These are phyloP conservation scores for Talaromyces nanjingensis DNA, from an alignment of 495 filamentous ascomycete species.

Conservation along the genomic window DNA sequence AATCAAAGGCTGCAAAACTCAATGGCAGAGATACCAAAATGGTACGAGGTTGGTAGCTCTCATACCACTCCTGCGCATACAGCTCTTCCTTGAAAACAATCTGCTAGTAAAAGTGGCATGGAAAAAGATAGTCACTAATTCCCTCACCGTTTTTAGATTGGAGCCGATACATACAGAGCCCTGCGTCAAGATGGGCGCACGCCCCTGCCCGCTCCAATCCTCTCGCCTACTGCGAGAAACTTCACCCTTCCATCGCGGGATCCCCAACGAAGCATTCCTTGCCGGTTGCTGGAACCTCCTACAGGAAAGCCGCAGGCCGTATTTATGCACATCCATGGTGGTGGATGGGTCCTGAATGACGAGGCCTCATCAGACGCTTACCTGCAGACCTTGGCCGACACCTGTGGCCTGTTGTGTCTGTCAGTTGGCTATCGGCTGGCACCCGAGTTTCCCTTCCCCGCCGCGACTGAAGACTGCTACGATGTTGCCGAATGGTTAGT, in stretches of 20 bases:
- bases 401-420: conserved; percentile 33
- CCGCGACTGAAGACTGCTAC: conserved; percentile 43
- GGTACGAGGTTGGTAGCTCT: conserved; percentile 8
- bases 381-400: conserved; percentile 27
- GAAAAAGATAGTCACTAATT: background rate
- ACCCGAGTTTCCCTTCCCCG: conserved; percentile 50
- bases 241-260: conserved; percentile 45
- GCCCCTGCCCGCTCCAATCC: conserved; percentile 30
- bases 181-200: conserved; percentile 38
- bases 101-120: background rate
- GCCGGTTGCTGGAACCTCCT: conserved; percentile 39
- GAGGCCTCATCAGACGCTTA: conserved; percentile 20
- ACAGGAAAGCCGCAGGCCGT: conserved; percentile 34
- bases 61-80: conserved; percentile 2
- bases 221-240: conserved; percentile 27
- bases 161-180: conserved; percentile 30
- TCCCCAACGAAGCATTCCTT: conserved; percentile 36
- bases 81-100: conserved; percentile 6
- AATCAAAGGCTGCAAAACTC: conserved; percentile 6
- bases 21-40: conserved; percentile 6
- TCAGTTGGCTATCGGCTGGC: conserved; percentile 55
- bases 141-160: conserved; percentile 5
- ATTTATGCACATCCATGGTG: conserved; percentile 49
- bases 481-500: conserved; percentile 47
- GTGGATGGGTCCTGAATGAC: conserved; percentile 37